Conservation (phyloP, 495 filamentous ascomycete genomes). For the Talaromyces stipitatus region DNA sequence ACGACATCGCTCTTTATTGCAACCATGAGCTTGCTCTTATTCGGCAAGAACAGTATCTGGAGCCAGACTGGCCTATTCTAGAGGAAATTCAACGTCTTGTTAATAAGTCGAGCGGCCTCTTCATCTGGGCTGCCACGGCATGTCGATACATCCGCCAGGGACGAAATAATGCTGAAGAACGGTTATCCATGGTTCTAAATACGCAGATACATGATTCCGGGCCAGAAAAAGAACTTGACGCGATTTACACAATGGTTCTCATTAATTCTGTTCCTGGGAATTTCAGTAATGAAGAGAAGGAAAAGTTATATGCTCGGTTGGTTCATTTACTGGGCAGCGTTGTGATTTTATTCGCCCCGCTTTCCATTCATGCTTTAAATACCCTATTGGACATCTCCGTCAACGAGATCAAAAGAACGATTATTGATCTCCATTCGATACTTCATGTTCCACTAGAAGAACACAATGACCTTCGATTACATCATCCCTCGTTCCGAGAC, state of each 20-base stretch:
- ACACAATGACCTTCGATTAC: constrained; percentile 23
- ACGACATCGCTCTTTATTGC: constrained; percentile 8
- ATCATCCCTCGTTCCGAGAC: constrained; percentile 46
- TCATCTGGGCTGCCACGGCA: constrained; percentile 36
- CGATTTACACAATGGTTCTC: constrained; percentile 19
- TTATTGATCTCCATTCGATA: constrained; percentile 14
- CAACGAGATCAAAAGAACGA: not conserved
- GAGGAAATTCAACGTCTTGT: constrained; percentile 19
- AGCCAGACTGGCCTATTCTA: constrained; percentile 26
- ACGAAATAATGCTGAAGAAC: constrained; percentile 11
- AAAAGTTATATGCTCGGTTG: not conserved
- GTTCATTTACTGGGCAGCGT: constrained; percentile 19
- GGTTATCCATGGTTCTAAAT: constrained; percentile 19
- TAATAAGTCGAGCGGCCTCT: constrained; percentile 29
- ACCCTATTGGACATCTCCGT: constrained; percentile 13
- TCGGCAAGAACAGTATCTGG: not conserved
- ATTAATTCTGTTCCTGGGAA: constrained; percentile 7
- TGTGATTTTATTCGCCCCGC: constrained; percentile 20
- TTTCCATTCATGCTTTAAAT: constrained; percentile 18
- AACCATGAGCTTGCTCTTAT: constrained; percentile 2
- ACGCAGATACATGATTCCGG: constrained; percentile 3
- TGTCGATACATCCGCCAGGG: constrained; percentile 28
- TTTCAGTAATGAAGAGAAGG: not conserved
- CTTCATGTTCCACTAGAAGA: constrained; percentile 23
- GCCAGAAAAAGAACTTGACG: constrained; percentile 9